These are phyloP conservation scores for Serendipita vermifera DNA, from an alignment of 768 basidiomycete genomes.

Conservation along the genomic window DNA sequence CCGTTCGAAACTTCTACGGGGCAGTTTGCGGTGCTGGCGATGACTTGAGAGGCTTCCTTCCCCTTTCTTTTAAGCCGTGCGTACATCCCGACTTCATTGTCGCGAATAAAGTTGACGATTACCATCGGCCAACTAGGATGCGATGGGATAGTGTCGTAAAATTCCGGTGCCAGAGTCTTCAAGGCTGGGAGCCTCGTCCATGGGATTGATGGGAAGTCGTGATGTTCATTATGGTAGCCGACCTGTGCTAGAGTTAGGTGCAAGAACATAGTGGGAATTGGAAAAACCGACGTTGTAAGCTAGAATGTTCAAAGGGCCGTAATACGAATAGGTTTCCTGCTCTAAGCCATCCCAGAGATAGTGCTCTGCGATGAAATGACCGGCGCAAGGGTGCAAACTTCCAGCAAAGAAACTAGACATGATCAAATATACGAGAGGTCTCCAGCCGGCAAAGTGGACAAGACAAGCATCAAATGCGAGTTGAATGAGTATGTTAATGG, in stretches of 20 bases:
- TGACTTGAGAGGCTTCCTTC: conserved; percentile 21
- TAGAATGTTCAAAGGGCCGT: conserved; percentile 76
- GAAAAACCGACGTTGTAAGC: conserved; percentile 72
- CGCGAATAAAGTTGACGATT: conserved; percentile 85
- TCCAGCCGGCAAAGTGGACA: conserved; percentile 33
- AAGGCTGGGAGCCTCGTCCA: conserved; percentile 89
- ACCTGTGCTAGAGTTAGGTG: conserved; percentile 38
- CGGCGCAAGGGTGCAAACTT: conserved; percentile 87
- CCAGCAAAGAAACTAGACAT: conserved; percentile 93
- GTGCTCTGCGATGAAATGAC: conserved; percentile 96
- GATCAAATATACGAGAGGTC: conserved; percentile 65
- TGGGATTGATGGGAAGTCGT: conserved; percentile 92
- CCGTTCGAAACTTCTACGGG: background rate
- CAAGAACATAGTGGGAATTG: conserved; percentile 2
- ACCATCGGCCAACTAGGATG: conserved; percentile 95
- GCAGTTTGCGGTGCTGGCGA: too few species aligned
- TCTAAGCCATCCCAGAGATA: conserved; percentile 85
- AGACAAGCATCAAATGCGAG: conserved; percentile 61
- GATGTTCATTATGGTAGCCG: conserved; percentile 98
- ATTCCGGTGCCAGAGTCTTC: conserved; percentile 74
- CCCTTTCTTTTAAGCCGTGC: conserved; percentile 66
- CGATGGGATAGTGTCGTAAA: conserved; percentile 74
- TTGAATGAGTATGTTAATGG: conserved; percentile 58
- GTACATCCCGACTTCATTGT: conserved; percentile 77
- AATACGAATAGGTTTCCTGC: conserved; percentile 97